Conservation (phyloP, 2,329 filamentous ascomycete species). For the Xylariales sp. region DNA sequence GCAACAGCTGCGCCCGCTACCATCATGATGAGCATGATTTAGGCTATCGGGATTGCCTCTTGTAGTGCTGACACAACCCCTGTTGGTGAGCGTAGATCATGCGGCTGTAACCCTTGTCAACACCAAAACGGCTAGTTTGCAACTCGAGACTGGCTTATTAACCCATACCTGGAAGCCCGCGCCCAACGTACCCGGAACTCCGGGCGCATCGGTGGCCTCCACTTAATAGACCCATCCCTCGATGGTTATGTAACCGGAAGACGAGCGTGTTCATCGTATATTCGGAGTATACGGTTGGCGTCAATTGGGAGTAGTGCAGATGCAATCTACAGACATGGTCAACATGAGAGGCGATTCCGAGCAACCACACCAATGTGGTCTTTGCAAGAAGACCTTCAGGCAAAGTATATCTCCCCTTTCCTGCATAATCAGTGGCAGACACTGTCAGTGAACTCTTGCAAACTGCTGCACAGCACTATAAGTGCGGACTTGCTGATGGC, state of each 20-base stretch:
- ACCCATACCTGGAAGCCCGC: background rate
- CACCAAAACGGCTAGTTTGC: background rate
- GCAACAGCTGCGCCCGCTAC: too few species aligned
- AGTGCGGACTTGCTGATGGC: too few species aligned
- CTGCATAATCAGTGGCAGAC: too few species aligned
- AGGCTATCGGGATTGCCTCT: too few species aligned
- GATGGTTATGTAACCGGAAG: background rate
- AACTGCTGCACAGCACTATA: too few species aligned
- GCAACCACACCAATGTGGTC: conserved; percentile 12
- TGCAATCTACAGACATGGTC: conserved; percentile 7
- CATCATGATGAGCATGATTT: too few species aligned
- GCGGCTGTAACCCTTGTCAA: too few species aligned
- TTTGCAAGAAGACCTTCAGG: conserved; percentile 18
- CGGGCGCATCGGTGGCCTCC: background rate
- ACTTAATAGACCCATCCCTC: background rate
- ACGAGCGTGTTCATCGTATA: background rate
- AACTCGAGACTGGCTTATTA: background rate
- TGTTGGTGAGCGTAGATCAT: too few species aligned
- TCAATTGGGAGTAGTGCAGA: background rate
- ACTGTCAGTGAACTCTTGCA: too few species aligned
- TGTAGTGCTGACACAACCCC: too few species aligned
- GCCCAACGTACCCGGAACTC: conserved; percentile 30
- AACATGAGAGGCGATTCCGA: conserved; percentile 6
- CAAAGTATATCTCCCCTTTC: conserved; percentile 14
- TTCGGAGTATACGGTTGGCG: background rate